Percentiles rank a stretch among this genome's conserved stretches.
Conservation (phyloP, 2,329 filamentous ascomycete genomes). For the Chaetomiaceae sp. region DNA sequence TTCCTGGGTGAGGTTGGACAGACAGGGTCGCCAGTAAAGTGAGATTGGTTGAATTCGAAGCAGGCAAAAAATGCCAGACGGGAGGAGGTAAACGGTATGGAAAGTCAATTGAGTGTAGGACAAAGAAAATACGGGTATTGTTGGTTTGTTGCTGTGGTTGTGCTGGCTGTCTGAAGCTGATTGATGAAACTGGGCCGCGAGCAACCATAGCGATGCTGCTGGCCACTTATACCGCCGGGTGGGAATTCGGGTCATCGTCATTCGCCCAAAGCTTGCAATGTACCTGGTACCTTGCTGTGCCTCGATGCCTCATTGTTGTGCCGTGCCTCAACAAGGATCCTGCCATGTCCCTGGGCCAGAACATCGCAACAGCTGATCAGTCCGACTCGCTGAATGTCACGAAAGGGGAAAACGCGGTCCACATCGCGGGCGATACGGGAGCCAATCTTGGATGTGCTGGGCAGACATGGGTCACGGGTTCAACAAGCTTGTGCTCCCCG, state of each 20-base stretch:
- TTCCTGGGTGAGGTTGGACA: neutral
- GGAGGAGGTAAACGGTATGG: too few species aligned
- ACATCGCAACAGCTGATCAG: slow-evolving; percentile 11
- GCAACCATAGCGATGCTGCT: neutral
- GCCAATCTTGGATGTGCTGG: neutral
- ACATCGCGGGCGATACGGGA: neutral
- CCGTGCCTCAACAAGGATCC: slow-evolving; percentile 12
- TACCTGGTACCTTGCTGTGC: slow-evolving; percentile 4
- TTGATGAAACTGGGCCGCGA: slow-evolving; percentile 13
- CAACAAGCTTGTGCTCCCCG: neutral
- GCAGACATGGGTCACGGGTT: neutral
- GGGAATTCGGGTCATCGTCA: neutral
- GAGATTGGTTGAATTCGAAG: neutral
- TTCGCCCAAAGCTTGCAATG: neutral
- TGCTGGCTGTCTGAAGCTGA: neutral
- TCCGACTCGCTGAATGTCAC: slow-evolving; percentile 1
- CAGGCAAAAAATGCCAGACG: neutral
- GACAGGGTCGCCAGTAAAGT: neutral
- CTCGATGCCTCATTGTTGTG: neutral
- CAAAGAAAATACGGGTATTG: neutral
- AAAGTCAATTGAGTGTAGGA: neutral
- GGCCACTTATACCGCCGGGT: slow-evolving; percentile 5
- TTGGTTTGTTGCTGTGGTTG: neutral
- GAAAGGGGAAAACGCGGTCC: slow-evolving; percentile 7
- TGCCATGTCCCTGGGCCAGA: slow-evolving; percentile 11